These are phyloP conservation scores for Canna indica DNA, from an alignment of 176 grass and related monocot genomes.

Conservation along the genomic window DNA sequence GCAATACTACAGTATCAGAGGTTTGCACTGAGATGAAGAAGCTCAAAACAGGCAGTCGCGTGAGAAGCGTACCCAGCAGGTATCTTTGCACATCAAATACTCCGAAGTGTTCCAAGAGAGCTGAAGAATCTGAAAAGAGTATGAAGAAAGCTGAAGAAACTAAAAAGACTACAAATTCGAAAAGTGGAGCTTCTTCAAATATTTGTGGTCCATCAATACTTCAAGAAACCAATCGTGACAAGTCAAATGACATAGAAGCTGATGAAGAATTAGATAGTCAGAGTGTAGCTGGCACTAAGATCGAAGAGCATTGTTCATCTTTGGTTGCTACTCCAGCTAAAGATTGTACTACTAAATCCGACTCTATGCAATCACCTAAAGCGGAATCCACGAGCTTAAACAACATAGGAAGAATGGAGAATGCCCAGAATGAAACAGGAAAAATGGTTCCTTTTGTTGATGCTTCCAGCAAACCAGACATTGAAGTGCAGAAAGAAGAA, in stretches of 20 bases:
- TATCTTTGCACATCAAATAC: slow-evolving; percentile 33
- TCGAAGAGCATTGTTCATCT: slow-evolving; percentile 8
- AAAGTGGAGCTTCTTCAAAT: slow-evolving; percentile 24
- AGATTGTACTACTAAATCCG: background rate
- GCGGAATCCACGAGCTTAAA: background rate
- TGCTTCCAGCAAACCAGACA: slow-evolving; percentile 3
- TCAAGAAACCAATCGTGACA: background rate
- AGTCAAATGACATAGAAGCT: background rate
- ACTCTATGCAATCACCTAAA: background rate
- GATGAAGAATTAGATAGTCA: background rate
- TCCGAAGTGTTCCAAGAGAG: slow-evolving; percentile 24
- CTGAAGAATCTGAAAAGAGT: slow-evolving; percentile 14
- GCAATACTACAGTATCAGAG: slow-evolving; percentile 23
- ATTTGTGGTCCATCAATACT: slow-evolving; percentile 5
- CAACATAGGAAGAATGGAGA: background rate
- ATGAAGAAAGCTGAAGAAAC: slow-evolving; percentile 25
- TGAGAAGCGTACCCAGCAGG: slow-evolving; percentile 61
- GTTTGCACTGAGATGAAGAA: slow-evolving; percentile 42
- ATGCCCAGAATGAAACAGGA: slow-evolving; percentile 5
- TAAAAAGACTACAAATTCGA: background rate
- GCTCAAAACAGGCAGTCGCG: slow-evolving; percentile 30
- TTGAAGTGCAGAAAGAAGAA: slow-evolving; percentile 13
- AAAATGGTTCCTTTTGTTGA: background rate
- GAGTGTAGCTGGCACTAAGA: background rate
- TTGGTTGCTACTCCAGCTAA: background rate